Evolutionary conservation across 2,329 filamentous ascomycete genomes (phyloP), one percentile per base, ranked within the genome.

Genomic region (Alternaria viburni): DNA sequence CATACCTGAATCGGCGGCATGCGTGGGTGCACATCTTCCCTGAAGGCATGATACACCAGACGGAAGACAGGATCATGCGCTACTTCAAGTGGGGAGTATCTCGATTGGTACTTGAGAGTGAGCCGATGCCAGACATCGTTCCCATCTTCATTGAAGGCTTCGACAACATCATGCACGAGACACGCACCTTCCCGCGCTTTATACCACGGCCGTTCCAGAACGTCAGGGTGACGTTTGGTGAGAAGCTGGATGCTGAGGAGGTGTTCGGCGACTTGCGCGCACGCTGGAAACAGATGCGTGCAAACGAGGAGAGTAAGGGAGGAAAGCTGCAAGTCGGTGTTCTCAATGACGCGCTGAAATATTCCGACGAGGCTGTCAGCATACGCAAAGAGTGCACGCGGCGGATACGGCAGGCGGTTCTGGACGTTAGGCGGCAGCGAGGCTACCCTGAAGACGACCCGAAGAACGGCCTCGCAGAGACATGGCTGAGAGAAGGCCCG

Each of bases 61-160:
- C 93, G 69, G 87, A 91, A 1, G 84, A 89, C 45, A 89, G 89
- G 72, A 88, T 90, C 8, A 90, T 98, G 85, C 91, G 96, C 28
- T 99, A 99, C 82, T 98, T 98, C 87, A 97, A 97, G 83, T 99
- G 96, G 96, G 96, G 96, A 1, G 86, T 98, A 2, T 93, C 95
- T 7, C 89, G 96, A 3, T 86, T 98, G 61, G 96, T 99, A 61
- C 88, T 99, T 50, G 96, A 99, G 80, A 88, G 91, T 50, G 91
- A 95, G 52, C 93, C 93, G 4, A 90, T 92, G 66, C 96, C 96
- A 0, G 92, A 96, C 70, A 87, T 99, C 19, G 87, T 99, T 36
- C 93, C 96, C 46, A 95, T 99, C 81, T 99, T 96, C 85, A 90
- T 98, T 54, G 93, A 97, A 74, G 96, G 96, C 26, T 91, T 92